These are phyloP conservation scores for Colletotrichum karsti DNA, from an alignment of 2,329 filamentous ascomycete species.

Conservation along the genomic window DNA sequence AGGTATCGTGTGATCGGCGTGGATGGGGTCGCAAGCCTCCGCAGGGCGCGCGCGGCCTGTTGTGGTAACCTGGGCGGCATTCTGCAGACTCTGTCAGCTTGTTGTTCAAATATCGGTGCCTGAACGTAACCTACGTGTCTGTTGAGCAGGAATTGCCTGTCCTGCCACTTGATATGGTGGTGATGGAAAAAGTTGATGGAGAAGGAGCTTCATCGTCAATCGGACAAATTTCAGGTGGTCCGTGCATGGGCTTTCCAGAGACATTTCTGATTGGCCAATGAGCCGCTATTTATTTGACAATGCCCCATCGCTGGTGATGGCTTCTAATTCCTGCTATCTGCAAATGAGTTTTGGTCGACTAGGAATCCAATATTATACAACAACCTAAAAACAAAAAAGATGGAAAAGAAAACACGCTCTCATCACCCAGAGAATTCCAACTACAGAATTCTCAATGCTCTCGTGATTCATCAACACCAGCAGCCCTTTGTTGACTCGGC, in stretches of 20 bases:
- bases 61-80: conserved; percentile 30
- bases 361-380: no score
- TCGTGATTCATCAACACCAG: neutral
- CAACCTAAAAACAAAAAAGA: no score
- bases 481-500: neutral
- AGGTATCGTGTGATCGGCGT: conserved; percentile 21
- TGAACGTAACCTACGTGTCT: conserved; percentile 23
- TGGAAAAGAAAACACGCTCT: neutral
- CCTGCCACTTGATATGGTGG: conserved; percentile 7
- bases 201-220: conserved; percentile 19
- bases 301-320: neutral
- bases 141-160: conserved; percentile 6
- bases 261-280: conserved; percentile 21
- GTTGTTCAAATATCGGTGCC: no score
- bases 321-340: no score
- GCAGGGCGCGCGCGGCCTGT: conserved; percentile 26
- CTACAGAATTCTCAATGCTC: neutral
- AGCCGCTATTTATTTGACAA: neutral
- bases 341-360: no score
- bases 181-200: conserved; percentile 26
- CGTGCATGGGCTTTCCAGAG: neutral
- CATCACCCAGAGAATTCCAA: no score
- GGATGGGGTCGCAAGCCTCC: conserved; percentile 25
- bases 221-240: conserved; percentile 29
- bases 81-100: neutral